phyloP scores from a whole-genome alignment of 305 asterid genomes.

The Fraxinus greggii region DNA sequence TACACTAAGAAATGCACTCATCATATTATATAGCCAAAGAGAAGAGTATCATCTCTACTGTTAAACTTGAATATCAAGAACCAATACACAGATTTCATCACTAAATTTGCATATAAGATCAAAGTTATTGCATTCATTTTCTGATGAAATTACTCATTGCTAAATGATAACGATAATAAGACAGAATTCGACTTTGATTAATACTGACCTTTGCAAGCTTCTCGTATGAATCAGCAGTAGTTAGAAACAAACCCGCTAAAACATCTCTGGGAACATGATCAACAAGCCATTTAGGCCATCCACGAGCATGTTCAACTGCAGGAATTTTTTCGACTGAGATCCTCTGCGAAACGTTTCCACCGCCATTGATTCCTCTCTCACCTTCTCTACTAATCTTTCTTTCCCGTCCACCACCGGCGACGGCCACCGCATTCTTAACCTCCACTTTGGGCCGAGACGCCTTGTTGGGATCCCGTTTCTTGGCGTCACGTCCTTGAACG shows the following conservation, averaged over 20 bases:
- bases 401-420: neutral
- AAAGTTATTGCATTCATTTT: neutral
- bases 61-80: neutral
- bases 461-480: slow-evolving; percentile 17
- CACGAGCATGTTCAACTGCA: slow-evolving; percentile 48
- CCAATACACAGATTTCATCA: neutral
- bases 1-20: neutral
- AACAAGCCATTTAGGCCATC: slow-evolving; percentile 84
- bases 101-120: neutral
- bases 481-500: neutral
- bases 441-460: slow-evolving; percentile 12
- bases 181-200: neutral
- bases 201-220: neutral
- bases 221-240: slow-evolving; percentile 43
- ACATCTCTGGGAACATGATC: slow-evolving; percentile 49
- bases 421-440: neutral
- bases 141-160: neutral
- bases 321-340: slow-evolving; percentile 35
- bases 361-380: slow-evolving; percentile 28
- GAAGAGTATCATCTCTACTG: neutral
- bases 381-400: neutral
- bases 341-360: neutral
- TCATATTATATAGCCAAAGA: neutral
- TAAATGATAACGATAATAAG: neutral
- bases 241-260: slow-evolving; percentile 53